Conservation (phyloP, 208 protist genomes). For the Tritrichomonas foetus region DNA sequence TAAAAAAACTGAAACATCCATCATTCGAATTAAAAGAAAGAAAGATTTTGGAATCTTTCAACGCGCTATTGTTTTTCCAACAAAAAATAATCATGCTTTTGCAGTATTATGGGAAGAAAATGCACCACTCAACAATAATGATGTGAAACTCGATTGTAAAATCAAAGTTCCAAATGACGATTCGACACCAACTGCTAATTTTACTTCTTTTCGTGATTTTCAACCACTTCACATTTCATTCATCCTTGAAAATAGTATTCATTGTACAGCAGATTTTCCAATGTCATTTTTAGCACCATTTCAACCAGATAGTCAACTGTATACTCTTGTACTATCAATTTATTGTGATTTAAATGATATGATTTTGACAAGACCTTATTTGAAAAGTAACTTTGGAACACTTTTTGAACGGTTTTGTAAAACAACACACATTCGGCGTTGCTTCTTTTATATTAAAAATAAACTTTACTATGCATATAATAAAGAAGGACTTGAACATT, state of each 20-base stretch:
- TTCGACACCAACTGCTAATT: not conserved
- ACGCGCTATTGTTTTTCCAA: too few species aligned
- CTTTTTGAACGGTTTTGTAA: not conserved
- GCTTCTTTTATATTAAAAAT: not conserved
- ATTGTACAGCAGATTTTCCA: not conserved
- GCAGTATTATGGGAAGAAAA: too few species aligned
- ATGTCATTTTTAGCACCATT: not conserved
- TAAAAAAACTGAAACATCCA: too few species aligned
- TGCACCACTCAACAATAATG: too few species aligned
- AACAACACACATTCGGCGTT: too few species aligned
- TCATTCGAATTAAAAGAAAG: too few species aligned
- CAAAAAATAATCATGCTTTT: too few species aligned
- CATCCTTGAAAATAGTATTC: not conserved
- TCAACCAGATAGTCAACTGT: not conserved
- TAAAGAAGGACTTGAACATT: not conserved
- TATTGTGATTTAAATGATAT: not conserved
- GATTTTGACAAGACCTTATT: not conserved
- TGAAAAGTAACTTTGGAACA: not conserved
- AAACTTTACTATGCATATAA: not conserved
- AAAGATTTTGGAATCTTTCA: too few species aligned
- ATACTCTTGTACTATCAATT: not conserved
- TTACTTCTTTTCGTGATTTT: not conserved
- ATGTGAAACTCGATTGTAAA: too few species aligned
- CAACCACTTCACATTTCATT: not conserved
- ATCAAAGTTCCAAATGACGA: too few species aligned